Base-by-base conservation (phyloP, 2,329 filamentous ascomycete species). In the Fusarium albidum region DNA sequence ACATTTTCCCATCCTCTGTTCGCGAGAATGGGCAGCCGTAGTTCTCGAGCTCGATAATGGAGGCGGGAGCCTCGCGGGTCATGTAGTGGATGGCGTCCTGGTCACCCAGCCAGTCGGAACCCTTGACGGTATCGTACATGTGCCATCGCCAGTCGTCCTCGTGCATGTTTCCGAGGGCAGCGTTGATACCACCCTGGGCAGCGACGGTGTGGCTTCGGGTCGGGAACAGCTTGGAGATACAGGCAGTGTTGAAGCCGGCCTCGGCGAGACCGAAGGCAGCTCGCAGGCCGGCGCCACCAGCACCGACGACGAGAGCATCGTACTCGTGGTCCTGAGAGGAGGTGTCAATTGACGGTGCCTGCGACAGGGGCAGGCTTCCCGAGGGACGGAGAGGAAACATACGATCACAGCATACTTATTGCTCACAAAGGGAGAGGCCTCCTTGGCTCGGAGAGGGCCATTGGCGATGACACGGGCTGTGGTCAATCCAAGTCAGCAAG, bases 121-220 rank as follows among this genome's bases (percentile, higher is more conserved):
- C 93, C 83, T 97, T 97, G 73, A 97, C 93, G 35, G 93, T 97
- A 76, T 97, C 93, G 82, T 97, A 97, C 93, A 97, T 97, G 80
- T 97, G 93, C 93, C 93, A 97, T 82, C 92, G 88, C 93, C 93
- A 97, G 80, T 97, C 92, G 71, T 97, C 93, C 81, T 94, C 86
- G 83, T 96, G 92, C 93, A 97, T 97, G 81, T 96, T 96, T 71
- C 91, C 91, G 50, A 95, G 82, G 44, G 91, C 91, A 50, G 91
- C 91, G 75, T 95, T 95, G 82, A 95, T 94, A 71, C 91, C 91
- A 72, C 91, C 91, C 76, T 89, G 86, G 33, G 86, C 86, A 52
- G 91, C 91, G 68, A 95, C 91, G 9, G 91, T 95, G 77, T 95
- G 91, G 74, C 84, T 89, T 82, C 91, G 83, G 45, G 91, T 95